A percentile compares a stretch with the other conserved stretches of the same genome.
Conservation (phyloP, 1,139 yeast genomes). For the Yamadazyma diospyri region DNA sequence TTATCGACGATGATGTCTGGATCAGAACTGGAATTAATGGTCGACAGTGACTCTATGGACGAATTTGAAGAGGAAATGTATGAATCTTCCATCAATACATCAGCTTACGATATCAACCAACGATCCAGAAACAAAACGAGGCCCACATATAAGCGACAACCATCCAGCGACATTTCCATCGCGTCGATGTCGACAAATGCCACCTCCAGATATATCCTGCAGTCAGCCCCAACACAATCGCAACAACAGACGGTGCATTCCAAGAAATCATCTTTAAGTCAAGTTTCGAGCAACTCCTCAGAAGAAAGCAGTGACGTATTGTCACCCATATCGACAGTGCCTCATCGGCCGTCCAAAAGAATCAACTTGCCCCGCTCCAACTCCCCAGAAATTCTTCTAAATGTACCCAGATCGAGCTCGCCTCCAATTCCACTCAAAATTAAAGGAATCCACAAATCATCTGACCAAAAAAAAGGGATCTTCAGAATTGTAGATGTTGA, state of each 20-base stretch:
- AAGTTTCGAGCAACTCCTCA: slow-evolving; percentile 38
- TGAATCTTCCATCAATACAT: slow-evolving; percentile 15
- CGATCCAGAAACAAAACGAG: slow-evolving; percentile 16
- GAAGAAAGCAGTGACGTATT: slow-evolving; percentile 28
- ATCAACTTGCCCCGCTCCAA: slow-evolving; percentile 2
- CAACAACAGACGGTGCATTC: slow-evolving; percentile 13
- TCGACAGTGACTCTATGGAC: slow-evolving; percentile 47
- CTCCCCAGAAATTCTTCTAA: slow-evolving; percentile 5
- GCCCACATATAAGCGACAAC: slow-evolving; percentile 32
- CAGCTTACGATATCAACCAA: slow-evolving; percentile 11
- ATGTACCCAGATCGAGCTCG: slow-evolving; percentile 25
- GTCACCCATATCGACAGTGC: slow-evolving; percentile 5
- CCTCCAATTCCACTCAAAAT: slow-evolving; percentile 33
- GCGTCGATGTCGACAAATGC: slow-evolving; percentile 30
- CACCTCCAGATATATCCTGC: slow-evolving; percentile 15
- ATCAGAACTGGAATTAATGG: slow-evolving; percentile 39
- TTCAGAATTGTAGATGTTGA: slow-evolving; percentile 20
- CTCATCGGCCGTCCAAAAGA: slow-evolving; percentile 3
- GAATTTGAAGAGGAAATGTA: slow-evolving; percentile 34
- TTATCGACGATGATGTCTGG: slow-evolving; percentile 50
- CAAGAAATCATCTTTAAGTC: slow-evolving; percentile 30
- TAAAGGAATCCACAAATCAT: slow-evolving; percentile 2
- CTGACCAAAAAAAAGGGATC: slow-evolving; percentile 6
- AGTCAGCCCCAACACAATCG: not conserved
- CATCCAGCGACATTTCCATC: slow-evolving; percentile 39